Evolutionary conservation across 179 eudicot species (phyloP).

Genomic region (Corrigiola litoralis): DNA sequence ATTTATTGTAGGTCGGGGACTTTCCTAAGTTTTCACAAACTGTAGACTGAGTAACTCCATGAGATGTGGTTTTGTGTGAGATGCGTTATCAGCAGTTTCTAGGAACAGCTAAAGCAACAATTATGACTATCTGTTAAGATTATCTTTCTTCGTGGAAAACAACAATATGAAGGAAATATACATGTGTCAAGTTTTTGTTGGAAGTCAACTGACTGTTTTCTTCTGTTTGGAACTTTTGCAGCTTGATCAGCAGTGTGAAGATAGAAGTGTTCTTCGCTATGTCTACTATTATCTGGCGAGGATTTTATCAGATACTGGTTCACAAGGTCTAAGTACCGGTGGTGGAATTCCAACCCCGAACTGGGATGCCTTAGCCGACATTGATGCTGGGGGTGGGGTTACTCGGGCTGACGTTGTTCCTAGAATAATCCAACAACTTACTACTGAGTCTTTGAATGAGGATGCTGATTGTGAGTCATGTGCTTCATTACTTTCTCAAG

Average conservation of each 20-base stretch:
- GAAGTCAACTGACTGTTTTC: not conserved
- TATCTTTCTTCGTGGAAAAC: too few species aligned
- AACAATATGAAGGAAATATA: not conserved
- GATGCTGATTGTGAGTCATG: slow-evolving; percentile 75
- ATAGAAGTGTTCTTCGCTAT: slow-evolving; percentile 85
- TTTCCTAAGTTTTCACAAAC: too few species aligned
- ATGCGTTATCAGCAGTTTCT: too few species aligned
- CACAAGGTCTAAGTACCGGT: slow-evolving; percentile 89
- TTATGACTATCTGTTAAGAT: too few species aligned
- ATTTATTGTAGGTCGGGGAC: too few species aligned
- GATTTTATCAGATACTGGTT: slow-evolving; percentile 88
- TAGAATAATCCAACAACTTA: slow-evolving; percentile 71
- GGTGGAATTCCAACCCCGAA: slow-evolving; percentile 99
- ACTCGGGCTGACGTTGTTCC: slow-evolving; percentile 99
- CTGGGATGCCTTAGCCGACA: slow-evolving; percentile 99
- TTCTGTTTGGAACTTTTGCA: slow-evolving; percentile 28
- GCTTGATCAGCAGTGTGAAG: slow-evolving; percentile 98
- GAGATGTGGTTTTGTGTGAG: too few species aligned
- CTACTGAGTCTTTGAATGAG: slow-evolving; percentile 70
- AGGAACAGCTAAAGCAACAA: too few species aligned
- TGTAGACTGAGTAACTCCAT: too few species aligned
- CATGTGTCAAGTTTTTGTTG: not conserved
- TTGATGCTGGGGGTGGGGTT: slow-evolving; percentile 96
- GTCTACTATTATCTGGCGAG: slow-evolving; percentile 97
- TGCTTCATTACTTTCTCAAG: not conserved